Percentiles rank a stretch among this genome's conserved stretches.
These are phyloP conservation scores for Aspergillus intermedius DNA, from an alignment of 2,329 filamentous ascomycete genomes.

Conservation along the genomic window DNA sequence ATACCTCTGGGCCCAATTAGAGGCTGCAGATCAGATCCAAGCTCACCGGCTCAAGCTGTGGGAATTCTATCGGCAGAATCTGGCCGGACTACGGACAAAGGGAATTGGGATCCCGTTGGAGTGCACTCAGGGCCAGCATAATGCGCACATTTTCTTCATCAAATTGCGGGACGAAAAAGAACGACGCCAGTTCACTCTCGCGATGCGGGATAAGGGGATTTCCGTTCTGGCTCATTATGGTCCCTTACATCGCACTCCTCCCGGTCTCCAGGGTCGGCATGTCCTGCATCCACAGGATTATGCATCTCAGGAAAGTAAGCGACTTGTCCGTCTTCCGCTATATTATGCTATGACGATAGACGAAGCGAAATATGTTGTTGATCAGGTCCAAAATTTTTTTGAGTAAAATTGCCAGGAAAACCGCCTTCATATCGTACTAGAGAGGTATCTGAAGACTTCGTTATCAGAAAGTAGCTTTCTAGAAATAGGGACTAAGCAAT, in stretches of 20 bases:
- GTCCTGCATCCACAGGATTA: background rate
- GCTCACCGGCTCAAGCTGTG: slow-evolving; percentile 3
- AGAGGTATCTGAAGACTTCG: background rate
- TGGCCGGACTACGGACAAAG: background rate
- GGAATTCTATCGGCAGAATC: slow-evolving; percentile 1
- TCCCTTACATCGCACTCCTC: background rate
- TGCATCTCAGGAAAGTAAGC: background rate
- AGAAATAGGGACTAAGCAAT: background rate
- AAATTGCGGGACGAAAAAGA: background rate
- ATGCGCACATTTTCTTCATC: slow-evolving; percentile 1
- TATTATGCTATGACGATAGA: slow-evolving; percentile 1
- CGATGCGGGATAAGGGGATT: background rate
- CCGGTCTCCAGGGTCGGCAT: background rate
- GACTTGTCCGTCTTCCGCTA: slow-evolving; percentile 1
- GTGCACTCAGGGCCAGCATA: background rate
- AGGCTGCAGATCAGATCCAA: slow-evolving; percentile 5
- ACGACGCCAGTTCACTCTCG: background rate
- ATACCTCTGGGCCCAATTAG: slow-evolving; percentile 8
- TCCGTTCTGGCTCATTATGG: background rate
- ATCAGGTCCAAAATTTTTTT: background rate
- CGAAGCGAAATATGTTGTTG: background rate
- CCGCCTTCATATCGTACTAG: background rate
- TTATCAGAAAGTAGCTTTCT: background rate
- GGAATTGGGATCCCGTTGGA: background rate
- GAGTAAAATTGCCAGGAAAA: background rate